Evolutionary conservation across 1,284 basidiomycete species (phyloP).

Genomic region (Ganoderma multipileum): DNA sequence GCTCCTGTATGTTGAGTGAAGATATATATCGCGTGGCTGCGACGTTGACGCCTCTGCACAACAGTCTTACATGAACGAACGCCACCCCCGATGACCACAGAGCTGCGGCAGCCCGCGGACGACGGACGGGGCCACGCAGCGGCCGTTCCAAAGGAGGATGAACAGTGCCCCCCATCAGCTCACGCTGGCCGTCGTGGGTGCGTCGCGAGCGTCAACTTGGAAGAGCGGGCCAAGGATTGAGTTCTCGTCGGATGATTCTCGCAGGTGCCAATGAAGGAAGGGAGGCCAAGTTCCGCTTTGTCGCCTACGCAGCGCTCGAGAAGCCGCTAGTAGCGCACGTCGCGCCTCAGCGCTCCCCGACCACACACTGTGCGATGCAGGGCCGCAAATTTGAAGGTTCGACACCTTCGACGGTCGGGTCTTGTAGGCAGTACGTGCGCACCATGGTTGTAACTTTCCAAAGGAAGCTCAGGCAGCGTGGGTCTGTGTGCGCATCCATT

Average conservation of each 20-base stretch:
- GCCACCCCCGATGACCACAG: background rate
- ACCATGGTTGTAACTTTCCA: background rate
- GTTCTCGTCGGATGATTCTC: background rate
- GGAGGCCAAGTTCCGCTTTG: background rate
- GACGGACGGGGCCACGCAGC: background rate
- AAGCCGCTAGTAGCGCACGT: background rate
- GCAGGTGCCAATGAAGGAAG: background rate
- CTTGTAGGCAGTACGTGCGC: background rate
- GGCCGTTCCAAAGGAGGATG: background rate
- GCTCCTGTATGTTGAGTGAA: background rate
- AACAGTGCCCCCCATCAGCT: background rate
- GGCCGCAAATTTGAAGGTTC: background rate
- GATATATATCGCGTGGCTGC: background rate
- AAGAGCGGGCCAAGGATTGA: background rate
- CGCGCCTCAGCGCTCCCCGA: background rate
- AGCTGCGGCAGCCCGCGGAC: background rate
- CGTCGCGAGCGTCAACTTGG: background rate
- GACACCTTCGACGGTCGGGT: background rate
- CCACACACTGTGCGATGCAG: background rate
- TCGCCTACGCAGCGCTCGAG: background rate
- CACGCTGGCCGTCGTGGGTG: background rate
- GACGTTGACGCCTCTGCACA: background rate
- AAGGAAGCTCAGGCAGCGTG: background rate
- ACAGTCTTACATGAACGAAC: background rate
- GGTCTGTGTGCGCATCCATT: background rate